Percentiles rank a stretch among this genome's conserved stretches.
Evolutionary conservation across 2,329 filamentous ascomycete genomes (phyloP).

Genomic region (Sclerotiophoma versabilis): DNA sequence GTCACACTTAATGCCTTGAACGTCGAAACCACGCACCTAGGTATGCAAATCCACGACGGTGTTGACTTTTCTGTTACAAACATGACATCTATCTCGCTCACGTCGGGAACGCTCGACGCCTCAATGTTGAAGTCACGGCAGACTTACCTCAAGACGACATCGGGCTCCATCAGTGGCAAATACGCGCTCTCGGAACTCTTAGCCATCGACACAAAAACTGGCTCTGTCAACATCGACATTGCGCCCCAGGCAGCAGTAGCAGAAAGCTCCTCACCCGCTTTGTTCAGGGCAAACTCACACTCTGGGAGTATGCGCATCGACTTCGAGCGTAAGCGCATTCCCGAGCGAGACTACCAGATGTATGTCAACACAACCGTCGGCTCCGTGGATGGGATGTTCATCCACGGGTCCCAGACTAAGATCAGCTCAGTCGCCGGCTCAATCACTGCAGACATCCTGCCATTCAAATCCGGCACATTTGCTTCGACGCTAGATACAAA

Average conservation of each 20-base stretch:
- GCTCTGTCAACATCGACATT: conserved; percentile 51
- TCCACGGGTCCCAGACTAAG: conserved; percentile 50
- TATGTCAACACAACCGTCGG: conserved; percentile 49
- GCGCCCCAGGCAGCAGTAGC: conserved; percentile 46
- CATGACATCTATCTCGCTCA: conserved; percentile 40
- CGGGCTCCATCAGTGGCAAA: conserved; percentile 51
- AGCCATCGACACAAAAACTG: conserved; percentile 50
- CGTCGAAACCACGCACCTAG: conserved; percentile 47
- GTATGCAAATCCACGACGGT: conserved; percentile 47
- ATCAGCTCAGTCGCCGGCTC: conserved; percentile 49
- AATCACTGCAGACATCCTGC: conserved; percentile 48
- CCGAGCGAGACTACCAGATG: conserved; percentile 52
- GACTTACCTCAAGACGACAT: conserved; percentile 50
- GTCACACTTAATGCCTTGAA: conserved; percentile 44
- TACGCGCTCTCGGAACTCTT: conserved; percentile 53
- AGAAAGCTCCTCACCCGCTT: conserved; percentile 41
- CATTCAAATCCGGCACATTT: conserved; percentile 40
- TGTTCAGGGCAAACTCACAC: conserved; percentile 45
- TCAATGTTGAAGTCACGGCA: conserved; percentile 47
- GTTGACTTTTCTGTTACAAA: conserved; percentile 44
- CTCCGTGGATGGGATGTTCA: conserved; percentile 49
- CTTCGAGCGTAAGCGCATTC: conserved; percentile 46
- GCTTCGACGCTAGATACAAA: conserved; percentile 43
- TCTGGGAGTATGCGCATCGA: conserved; percentile 50
- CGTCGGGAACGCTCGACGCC: conserved; percentile 46